Evolutionary conservation across 2,329 filamentous ascomycete genomes (phyloP).

Genomic region (Colletotrichum costaricense): DNA sequence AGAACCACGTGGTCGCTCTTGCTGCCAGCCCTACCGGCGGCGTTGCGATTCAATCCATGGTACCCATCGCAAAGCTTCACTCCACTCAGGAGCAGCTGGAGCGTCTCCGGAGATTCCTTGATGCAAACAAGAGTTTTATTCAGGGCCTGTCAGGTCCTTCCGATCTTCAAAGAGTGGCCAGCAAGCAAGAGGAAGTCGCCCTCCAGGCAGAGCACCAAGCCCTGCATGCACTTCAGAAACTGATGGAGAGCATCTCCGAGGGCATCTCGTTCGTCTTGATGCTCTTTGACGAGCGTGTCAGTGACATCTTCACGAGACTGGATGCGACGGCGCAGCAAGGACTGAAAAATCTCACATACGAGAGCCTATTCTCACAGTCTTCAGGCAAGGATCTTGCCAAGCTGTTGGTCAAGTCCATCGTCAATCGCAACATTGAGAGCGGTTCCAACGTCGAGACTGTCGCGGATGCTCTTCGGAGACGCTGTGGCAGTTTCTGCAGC

Average conservation of each 20-base stretch:
- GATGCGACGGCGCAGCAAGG: slow-evolving; percentile 76
- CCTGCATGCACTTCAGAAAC: slow-evolving; percentile 83
- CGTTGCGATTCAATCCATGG: slow-evolving; percentile 73
- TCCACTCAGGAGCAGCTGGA: slow-evolving; percentile 84
- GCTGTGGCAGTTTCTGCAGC: slow-evolving; percentile 97
- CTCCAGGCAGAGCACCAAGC: slow-evolving; percentile 95
- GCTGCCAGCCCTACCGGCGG: slow-evolving; percentile 65
- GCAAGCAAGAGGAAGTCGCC: slow-evolving; percentile 90
- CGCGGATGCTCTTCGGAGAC: slow-evolving; percentile 89
- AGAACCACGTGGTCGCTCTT: slow-evolving; percentile 75
- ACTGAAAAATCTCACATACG: slow-evolving; percentile 84
- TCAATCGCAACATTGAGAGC: slow-evolving; percentile 96
- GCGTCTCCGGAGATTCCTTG: slow-evolving; percentile 82
- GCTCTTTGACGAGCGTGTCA: slow-evolving; percentile 91
- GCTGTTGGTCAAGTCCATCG: slow-evolving; percentile 95
- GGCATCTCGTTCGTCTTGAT: slow-evolving; percentile 97
- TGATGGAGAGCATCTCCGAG: slow-evolving; percentile 92
- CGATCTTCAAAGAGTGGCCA: slow-evolving; percentile 80
- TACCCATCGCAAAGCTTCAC: slow-evolving; percentile 76
- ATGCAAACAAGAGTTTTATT: slow-evolving; percentile 89
- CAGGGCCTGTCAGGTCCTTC: slow-evolving; percentile 94
- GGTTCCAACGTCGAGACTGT: slow-evolving; percentile 98
- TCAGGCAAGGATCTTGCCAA: slow-evolving; percentile 91
- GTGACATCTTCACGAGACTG: slow-evolving; percentile 85
- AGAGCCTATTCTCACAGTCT: slow-evolving; percentile 83